A percentile compares a stretch with the other conserved stretches of the same genome.
These are phyloP conservation scores for Colletotrichum gigasporum DNA, from an alignment of 2,329 filamentous ascomycete genomes.

Conservation along the genomic window DNA sequence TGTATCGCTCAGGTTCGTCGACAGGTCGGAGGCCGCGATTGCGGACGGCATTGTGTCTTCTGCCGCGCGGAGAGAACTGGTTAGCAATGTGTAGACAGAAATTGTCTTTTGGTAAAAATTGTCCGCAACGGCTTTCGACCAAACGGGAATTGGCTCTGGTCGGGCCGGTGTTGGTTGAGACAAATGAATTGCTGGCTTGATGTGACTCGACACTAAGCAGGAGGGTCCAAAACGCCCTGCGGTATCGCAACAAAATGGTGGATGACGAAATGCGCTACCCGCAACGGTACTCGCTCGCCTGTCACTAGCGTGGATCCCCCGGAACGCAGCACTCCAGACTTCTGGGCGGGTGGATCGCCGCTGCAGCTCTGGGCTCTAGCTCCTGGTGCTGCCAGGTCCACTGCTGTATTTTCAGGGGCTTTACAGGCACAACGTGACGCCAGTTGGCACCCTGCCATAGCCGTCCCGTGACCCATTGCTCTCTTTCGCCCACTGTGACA, in stretches of 20 bases:
- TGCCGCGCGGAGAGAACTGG: background rate
- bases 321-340: background rate
- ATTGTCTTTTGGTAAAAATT: too few relatives aligned
- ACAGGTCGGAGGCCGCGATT: conserved; percentile 29
- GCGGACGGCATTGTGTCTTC: conserved; percentile 32
- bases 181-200: background rate
- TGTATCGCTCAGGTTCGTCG: conserved; percentile 32
- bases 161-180: too few relatives aligned
- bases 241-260: conserved; percentile 26
- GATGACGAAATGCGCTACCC: conserved; percentile 33
- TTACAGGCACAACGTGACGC: background rate
- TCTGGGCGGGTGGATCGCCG: conserved; percentile 19
- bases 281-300: background rate
- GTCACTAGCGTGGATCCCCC: conserved; percentile 21
- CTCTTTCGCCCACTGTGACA: background rate
- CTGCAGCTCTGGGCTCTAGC: conserved; percentile 19
- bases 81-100: too few relatives aligned
- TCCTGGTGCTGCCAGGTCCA: conserved; percentile 14
- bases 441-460: background rate
- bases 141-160: too few relatives aligned
- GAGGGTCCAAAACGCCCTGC: conserved; percentile 6
- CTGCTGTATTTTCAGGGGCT: conserved; percentile 15
- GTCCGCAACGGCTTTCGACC: background rate
- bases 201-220: conserved; percentile 1
- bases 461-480: background rate